These are phyloP conservation scores for Pythium volutum DNA, from an alignment of 352 stramenopile genomes.

Conservation along the genomic window DNA sequence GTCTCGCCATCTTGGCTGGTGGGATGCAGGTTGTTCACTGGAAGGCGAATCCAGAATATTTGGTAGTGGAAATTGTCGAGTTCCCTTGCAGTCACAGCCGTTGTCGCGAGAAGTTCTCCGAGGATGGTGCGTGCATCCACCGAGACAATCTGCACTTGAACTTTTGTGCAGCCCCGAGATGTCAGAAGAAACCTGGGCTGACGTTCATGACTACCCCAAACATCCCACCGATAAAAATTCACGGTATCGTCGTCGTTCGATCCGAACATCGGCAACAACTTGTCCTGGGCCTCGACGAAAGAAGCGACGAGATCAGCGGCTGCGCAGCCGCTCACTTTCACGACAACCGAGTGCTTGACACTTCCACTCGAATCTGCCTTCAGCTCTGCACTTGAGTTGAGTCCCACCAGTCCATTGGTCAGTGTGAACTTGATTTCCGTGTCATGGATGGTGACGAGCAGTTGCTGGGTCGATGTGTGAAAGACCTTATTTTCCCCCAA, in stretches of 20 bases:
- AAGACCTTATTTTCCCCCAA: neutral
- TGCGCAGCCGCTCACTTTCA: conserved; percentile 7
- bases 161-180: neutral
- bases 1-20: neutral
- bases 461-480: neutral
- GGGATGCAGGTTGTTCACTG: neutral
- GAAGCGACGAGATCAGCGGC: neutral
- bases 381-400: neutral
- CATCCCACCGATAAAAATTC: conserved; percentile 6
- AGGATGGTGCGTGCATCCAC: neutral
- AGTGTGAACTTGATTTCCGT: conserved; percentile 2
- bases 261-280: neutral
- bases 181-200: neutral
- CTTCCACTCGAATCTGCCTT: neutral
- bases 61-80: neutral
- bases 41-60: conserved; percentile 11
- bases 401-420: conserved; percentile 11
- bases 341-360: conserved; percentile 4
- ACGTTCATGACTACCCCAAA: neutral
- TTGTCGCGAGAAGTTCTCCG: neutral
- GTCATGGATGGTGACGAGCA: conserved; percentile 9
- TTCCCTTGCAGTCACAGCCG: neutral
- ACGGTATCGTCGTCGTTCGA: neutral
- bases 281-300: neutral
- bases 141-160: conserved; percentile 3